These are phyloP conservation scores for Rhodotorula graminis DNA, from an alignment of 768 basidiomycete genomes.

Conservation along the genomic window DNA sequence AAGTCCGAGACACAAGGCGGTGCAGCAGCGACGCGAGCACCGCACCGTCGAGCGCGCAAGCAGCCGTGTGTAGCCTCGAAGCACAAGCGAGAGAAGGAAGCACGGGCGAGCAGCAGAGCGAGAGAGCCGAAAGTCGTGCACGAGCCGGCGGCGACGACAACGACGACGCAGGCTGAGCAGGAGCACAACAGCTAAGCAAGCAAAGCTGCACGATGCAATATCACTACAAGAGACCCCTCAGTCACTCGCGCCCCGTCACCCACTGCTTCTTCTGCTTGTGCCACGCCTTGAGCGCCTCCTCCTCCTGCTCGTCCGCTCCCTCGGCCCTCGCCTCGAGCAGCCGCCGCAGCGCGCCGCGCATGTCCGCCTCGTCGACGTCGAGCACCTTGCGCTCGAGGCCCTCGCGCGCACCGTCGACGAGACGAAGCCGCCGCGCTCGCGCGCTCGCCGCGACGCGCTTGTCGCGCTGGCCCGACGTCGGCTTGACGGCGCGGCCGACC, in stretches of 20 bases:
- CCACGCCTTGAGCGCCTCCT: neutral
- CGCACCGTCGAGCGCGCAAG: too few species aligned
- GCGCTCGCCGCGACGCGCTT: conserved; percentile 4
- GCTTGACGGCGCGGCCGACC: conserved; percentile 21
- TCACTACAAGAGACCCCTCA: neutral
- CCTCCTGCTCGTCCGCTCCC: neutral
- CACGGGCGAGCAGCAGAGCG: too few species aligned
- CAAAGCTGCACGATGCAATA: neutral
- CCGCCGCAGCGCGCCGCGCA: neutral
- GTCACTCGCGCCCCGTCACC: too few species aligned
- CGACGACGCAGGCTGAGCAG: neutral
- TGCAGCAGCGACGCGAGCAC: too few species aligned
- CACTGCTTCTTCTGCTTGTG: neutral
- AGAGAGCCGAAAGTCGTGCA: too few species aligned
- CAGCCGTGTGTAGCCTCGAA: too few species aligned
- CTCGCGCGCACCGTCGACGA: conserved; percentile 9
- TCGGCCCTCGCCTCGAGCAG: neutral
- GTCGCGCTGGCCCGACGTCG: conserved; percentile 5
- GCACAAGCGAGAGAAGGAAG: too few species aligned
- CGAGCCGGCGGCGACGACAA: too few species aligned
- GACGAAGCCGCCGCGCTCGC: neutral
- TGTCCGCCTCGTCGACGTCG: neutral
- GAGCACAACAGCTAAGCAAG: too few species aligned
- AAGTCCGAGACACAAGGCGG: too few species aligned
- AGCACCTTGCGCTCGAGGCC: conserved; percentile 16